These are phyloP conservation scores for Citrullus colocynthis DNA, from an alignment of 306 rosid genomes.

Conservation along the genomic window DNA sequence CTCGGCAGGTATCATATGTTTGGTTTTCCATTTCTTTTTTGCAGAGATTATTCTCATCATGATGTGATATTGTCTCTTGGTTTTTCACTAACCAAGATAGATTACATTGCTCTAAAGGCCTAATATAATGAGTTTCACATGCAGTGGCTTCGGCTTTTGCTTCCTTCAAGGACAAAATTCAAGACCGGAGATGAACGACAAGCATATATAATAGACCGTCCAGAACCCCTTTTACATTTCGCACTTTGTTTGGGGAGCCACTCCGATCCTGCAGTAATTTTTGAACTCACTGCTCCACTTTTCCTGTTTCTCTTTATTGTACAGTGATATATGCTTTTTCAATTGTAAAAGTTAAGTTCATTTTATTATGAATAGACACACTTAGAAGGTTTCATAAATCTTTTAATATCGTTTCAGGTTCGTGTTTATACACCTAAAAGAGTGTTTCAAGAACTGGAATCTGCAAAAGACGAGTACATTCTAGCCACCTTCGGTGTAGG, in stretches of 20 bases:
- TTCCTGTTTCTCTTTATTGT: background rate
- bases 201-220: slow-evolving; percentile 43
- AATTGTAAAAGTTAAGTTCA: background rate
- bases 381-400: background rate
- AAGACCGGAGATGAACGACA: slow-evolving; percentile 55
- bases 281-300: background rate
- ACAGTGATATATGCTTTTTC: background rate
- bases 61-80: background rate
- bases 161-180: slow-evolving; percentile 57
- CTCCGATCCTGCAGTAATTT: slow-evolving; percentile 85
- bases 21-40: background rate
- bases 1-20: slow-evolving; percentile 54
- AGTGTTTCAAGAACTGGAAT: slow-evolving; percentile 9
- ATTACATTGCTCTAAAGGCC: background rate
- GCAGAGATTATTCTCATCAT: background rate
- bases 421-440: slow-evolving; percentile 33
- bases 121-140: background rate
- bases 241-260: slow-evolving; percentile 90
- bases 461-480: slow-evolving; percentile 8
- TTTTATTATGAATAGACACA: background rate
- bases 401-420: slow-evolving; percentile 23
- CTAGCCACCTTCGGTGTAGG: slow-evolving; percentile 59
- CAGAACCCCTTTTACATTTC: slow-evolving; percentile 81
- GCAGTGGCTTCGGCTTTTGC: slow-evolving; percentile 81
- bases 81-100: background rate